phyloP scores from a whole-genome alignment of 352 stramenopile genomes.

The Phytopythium aichiense region DNA sequence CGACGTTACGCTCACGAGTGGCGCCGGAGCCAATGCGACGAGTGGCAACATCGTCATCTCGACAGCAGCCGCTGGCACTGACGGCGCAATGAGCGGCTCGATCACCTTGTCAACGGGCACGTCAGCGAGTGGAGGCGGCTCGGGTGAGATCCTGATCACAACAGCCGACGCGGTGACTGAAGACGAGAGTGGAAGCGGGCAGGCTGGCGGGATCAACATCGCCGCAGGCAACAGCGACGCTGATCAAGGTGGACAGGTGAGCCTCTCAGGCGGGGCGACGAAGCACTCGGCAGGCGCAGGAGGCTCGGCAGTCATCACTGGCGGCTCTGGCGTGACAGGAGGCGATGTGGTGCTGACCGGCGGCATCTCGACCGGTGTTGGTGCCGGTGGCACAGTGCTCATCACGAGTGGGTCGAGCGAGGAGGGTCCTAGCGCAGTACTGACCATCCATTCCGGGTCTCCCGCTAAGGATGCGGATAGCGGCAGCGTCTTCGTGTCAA shows the following conservation, averaged over 20 bases:
- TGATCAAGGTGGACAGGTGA: neutral
- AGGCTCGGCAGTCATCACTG: conserved; percentile 10
- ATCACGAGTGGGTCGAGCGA: conserved; percentile 17
- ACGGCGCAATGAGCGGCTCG: conserved; percentile 14
- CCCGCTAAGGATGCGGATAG: neutral
- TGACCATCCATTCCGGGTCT: neutral
- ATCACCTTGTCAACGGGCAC: conserved; percentile 14
- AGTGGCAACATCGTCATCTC: conserved; percentile 22
- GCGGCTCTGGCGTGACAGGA: conserved; percentile 9
- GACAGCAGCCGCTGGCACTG: conserved; percentile 14
- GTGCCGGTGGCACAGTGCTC: conserved; percentile 13
- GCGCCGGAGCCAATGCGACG: conserved; percentile 8
- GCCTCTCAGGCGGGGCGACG: neutral
- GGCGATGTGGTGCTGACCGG: conserved; percentile 28
- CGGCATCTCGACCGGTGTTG: conserved; percentile 14
- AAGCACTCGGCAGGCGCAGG: neutral
- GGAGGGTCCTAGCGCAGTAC: neutral
- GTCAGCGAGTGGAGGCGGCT: conserved; percentile 10
- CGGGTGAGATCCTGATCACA: conserved; percentile 24
- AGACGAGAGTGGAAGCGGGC: conserved; percentile 4
- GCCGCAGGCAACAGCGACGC: conserved; percentile 17
- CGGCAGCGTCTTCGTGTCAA: conserved; percentile 5
- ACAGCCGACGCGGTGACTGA: conserved; percentile 14
- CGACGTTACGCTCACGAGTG: conserved; percentile 14
- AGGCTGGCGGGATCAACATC: conserved; percentile 24